Base-by-base conservation (phyloP, 768 basidiomycete species). In the Mycena pura region DNA sequence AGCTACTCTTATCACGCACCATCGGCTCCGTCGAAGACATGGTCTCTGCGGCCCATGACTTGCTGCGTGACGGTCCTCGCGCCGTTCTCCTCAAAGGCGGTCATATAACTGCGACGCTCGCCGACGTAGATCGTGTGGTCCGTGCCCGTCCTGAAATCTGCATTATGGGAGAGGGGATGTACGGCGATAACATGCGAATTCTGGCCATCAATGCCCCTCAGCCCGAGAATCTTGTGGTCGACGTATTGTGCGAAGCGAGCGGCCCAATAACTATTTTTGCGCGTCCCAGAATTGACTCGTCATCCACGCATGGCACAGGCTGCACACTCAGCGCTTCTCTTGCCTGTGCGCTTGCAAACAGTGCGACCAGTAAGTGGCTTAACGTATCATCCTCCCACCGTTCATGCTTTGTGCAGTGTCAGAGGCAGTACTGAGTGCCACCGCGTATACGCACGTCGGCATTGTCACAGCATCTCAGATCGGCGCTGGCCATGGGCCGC, bases 241-340 rank as follows among this genome's bases (percentile, higher is more conserved):
- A 92, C 67, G 79, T 91, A 1, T 76, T 94, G 3, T 82, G 77
- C 54, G 78, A 83, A 34, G 62, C 66, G 19, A 65, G 70, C 43
- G 71, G 75, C 13, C 64, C 66, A 5, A 74, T 74, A 29, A 83
- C 84, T 2, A 50, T 92, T 17, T 89, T 87, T 60, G 78, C 85
- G 19, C 81, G 85, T 7, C 87, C 90, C 2, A 77, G 84, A 14
- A 75, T 93, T 21, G 78, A 88, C 14, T 86, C 91, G 6, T 82
- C 75, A 31, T 92, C 81, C 65, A 97, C 95, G 0, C 95, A 96
- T 70, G 95, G 95, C 1, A 97, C 95, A 0, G 95, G 95, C 2
- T 97, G 95, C 72, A 97, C 95, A 0, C 78, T 97, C n/a, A 89
- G 88, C 44, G 88, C 95, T 0, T 92, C 93, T 0, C 82, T 96